Percentiles rank a stretch among this genome's conserved stretches.
Conservation (phyloP, 2,329 filamentous ascomycete species). For the Aulographum hederae region DNA sequence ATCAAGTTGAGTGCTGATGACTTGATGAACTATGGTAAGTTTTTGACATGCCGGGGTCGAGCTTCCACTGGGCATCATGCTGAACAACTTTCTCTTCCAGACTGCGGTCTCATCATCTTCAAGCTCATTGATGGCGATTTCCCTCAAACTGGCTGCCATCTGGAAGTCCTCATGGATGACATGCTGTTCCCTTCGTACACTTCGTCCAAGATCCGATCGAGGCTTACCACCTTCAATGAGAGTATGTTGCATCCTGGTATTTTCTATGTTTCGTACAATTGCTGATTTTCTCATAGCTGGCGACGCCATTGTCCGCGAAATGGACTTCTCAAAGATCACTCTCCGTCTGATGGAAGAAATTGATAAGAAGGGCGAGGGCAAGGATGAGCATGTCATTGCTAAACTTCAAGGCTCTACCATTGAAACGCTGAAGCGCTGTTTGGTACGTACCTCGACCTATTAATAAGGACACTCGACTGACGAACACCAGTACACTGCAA, state of each 20-base stretch:
- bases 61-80: neutral
- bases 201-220: conserved; percentile 56
- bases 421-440: conserved; percentile 69
- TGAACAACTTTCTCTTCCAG: conserved; percentile 23
- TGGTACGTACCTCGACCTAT: conserved; percentile 37
- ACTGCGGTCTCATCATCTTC: conserved; percentile 87
- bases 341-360: conserved; percentile 68
- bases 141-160: conserved; percentile 51
- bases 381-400: conserved; percentile 58
- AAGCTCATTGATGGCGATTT: conserved; percentile 82
- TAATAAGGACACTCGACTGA: conserved; percentile 4
- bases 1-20: conserved; percentile 64
- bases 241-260: conserved; percentile 24
- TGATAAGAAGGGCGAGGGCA: conserved; percentile 50
- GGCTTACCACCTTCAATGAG: conserved; percentile 63
- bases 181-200: conserved; percentile 81
- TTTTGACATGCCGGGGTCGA: neutral
- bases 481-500: conserved; percentile 62
- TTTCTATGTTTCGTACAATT: neutral
- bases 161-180: conserved; percentile 88
- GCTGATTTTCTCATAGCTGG: conserved; percentile 35
- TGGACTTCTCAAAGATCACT: conserved; percentile 91
- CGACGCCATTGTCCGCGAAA: conserved; percentile 86
- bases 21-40: conserved; percentile 54
- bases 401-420: conserved; percentile 73